Conservation (phyloP, 140 eudicot genomes). For the Erigeron philadelphicus region DNA sequence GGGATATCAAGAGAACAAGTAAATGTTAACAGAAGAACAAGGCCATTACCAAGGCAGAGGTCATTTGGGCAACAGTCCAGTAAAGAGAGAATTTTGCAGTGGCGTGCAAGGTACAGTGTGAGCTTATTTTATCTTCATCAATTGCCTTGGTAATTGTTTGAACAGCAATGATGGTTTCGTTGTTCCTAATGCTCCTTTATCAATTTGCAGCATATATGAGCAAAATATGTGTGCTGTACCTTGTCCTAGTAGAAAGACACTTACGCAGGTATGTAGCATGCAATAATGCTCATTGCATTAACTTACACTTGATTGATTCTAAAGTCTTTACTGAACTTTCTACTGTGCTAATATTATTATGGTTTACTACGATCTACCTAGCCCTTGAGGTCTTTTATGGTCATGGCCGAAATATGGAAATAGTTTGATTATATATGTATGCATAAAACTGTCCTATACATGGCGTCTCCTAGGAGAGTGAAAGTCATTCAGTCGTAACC, state of each 20-base stretch:
- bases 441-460: too few species aligned
- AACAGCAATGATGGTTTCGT: neutral
- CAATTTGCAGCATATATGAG: slow-evolving; percentile 54
- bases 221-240: slow-evolving; percentile 54
- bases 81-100: slow-evolving; percentile 40
- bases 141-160: neutral
- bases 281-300: neutral
- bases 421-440: too few species aligned
- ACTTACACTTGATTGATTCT: neutral
- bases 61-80: slow-evolving; percentile 42
- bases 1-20: slow-evolving; percentile 39
- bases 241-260: slow-evolving; percentile 32
- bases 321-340: too few species aligned
- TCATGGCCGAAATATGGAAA: too few species aligned
- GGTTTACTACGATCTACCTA: too few species aligned
- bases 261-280: slow-evolving; percentile 38
- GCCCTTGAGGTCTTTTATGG: too few species aligned
- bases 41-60: slow-evolving; percentile 51
- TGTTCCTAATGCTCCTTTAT: slow-evolving; percentile 16
- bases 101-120: slow-evolving; percentile 60
- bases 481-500: too few species aligned
- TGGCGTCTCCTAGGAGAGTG: too few species aligned
- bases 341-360: too few species aligned
- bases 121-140: slow-evolving; percentile 3
- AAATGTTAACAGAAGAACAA: slow-evolving; percentile 34